Conservation (phyloP, 257 asterid genomes). For the Lithospermum erythrorhizon region DNA sequence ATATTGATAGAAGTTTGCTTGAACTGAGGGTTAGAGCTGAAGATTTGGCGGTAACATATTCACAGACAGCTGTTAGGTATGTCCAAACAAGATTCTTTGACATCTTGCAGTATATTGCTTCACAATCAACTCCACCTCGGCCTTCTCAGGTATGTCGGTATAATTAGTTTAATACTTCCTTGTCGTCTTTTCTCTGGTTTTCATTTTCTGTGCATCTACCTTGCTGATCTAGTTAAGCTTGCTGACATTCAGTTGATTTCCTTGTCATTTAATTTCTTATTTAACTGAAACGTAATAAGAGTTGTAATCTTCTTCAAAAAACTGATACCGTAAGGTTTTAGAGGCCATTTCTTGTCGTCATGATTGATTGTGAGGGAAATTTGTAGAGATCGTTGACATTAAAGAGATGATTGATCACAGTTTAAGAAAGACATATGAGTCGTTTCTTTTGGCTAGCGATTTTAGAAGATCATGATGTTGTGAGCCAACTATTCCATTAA, state of each 20-base stretch:
- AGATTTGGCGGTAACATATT: conserved; percentile 50
- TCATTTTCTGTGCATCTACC: neutral
- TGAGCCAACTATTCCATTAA: too few species aligned
- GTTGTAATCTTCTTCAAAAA: neutral
- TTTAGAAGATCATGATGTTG: too few species aligned
- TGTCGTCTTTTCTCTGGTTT: neutral
- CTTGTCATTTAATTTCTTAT: neutral
- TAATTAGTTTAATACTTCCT: neutral
- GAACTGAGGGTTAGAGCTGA: conserved; percentile 79
- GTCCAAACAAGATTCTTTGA: conserved; percentile 78
- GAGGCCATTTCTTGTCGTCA: neutral
- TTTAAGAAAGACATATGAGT: too few species aligned
- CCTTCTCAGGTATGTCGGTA: conserved; percentile 46
- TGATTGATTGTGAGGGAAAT: too few species aligned
- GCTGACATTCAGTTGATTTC: neutral
- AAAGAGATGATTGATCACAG: too few species aligned
- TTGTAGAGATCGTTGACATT: neutral
- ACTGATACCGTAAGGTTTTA: too few species aligned
- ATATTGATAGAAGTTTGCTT: conserved; percentile 72
- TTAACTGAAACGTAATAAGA: neutral
- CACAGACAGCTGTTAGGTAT: conserved; percentile 55
- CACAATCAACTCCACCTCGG: conserved; percentile 53
- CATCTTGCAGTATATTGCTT: conserved; percentile 70
- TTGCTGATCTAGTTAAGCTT: neutral
- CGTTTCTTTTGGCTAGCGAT: too few species aligned